Base-by-base conservation (phyloP, 2,329 filamentous ascomycete genomes). In the Paraphaeosphaeria minitans region DNA sequence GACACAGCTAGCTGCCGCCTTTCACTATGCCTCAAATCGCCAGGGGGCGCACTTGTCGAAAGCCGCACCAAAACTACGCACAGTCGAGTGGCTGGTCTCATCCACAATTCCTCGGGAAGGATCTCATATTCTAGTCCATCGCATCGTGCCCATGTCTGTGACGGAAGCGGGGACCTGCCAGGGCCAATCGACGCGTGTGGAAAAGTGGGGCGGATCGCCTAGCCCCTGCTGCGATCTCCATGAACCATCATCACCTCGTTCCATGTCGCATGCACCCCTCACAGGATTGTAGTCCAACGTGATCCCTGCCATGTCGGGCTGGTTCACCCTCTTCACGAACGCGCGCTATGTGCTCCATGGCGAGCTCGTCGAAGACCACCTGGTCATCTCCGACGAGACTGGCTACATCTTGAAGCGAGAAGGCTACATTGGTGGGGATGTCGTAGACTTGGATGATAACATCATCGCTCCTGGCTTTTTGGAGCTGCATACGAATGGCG, bases 391-490 rank as follows among this genome's bases (percentile, higher is more conserved):
- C 16, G 76, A 79, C 53, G 78, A 79, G 53, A 78, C 76, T 2
- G 80, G 80, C 19, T 66, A 72, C 22, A 80, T 81, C 57, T 61
- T 81, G 42, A 73, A 77, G 63, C 67, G 73, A 56, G 77, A 78
- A 37, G 77, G 78, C 33, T 79, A 79, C 60, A 79, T 79, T 57
- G 78, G 77, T 45, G 79, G 77, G 29, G 77, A 81, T 43, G 75
- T 75, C 13, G 68, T 83, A 48, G 82, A 85, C 64, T 68, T 85
- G 12, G 75, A 81, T 41, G 80, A 80, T 42, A 76, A 72, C 48
- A 82, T 85, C 49, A 74, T 85, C 54, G 81, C 83, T 5, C 83
- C 84, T 10, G 84, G 83, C 3, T 84, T 83, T 63, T 72, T 85
- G 22, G 84, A 86, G 59, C 69, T 86, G 6, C 84, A 86, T 59